Base-by-base conservation (phyloP, 768 basidiomycete genomes). In the Boletus huronensis region DNA sequence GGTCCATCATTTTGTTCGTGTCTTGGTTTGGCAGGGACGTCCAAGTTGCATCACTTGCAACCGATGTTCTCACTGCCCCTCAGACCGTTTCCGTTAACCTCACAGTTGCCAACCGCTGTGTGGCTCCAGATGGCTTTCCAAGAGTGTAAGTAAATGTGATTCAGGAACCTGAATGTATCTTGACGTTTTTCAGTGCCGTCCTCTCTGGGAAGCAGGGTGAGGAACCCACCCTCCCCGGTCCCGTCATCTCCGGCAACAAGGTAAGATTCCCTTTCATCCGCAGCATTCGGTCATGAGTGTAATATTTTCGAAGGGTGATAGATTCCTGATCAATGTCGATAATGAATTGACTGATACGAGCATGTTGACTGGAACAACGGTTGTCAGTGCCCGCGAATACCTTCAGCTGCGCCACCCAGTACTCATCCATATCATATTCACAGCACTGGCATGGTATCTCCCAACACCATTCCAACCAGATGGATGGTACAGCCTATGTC, bases 221-320 rank as follows among this genome's bases (percentile, higher is more conserved):
- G 4, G 46, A 45, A 25, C 52, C 72, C 8, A 45, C 63, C 4
- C 76, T 75, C 48, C 76, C 77, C 13, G 77, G 74, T 1, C 71
- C 74, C 0, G 61, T 74, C 14, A 74, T 79, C 46, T 66, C 70
- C 19, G 76, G 72, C 25, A 64, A 69, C 54, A 78, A 75, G 58
- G 73, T 66, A 48, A 19, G 48, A 25, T 23, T 28, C 13, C 19
- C 14, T 42, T 17, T 26, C 40, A 3, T 23, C 43, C 39, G n/a
- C 21, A 23, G 11, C 8, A 23, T 35, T 16, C 32, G 9, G 6
- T 19, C 19, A 3, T 29, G 10, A 31, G 32, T 23, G 5, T 50
- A 10, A 41, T 5, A 8, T 3, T 25, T 39, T 43, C 46, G 9
- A 48, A 64, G 63, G 63, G 63, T 1, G 63, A 64, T 34, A 42